A percentile compares a stretch with the other conserved stretches of the same genome.
Evolutionary conservation across 2,329 filamentous ascomycete species (phyloP).

Genomic region (Zymoseptoria tritici): DNA sequence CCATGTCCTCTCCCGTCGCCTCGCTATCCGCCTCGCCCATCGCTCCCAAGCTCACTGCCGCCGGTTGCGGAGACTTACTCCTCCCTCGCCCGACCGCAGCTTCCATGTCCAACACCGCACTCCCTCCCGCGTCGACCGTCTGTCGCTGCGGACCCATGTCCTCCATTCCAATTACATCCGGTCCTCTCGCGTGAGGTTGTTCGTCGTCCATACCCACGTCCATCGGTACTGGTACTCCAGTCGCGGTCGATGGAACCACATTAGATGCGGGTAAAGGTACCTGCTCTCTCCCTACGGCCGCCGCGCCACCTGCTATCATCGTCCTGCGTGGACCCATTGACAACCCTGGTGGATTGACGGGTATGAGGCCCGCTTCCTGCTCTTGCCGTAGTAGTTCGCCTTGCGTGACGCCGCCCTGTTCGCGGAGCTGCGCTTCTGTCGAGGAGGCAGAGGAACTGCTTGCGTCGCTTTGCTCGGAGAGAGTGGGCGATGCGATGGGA

Average conservation of each 20-base stretch:
- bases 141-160: slow-evolving; percentile 70
- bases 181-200: slow-evolving; percentile 71
- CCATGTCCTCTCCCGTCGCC: slow-evolving; percentile 8
- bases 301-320: slow-evolving; percentile 19
- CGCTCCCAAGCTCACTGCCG: background rate
- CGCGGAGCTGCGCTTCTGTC: slow-evolving; percentile 29
- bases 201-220: slow-evolving; percentile 38
- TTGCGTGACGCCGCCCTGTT: slow-evolving; percentile 60
- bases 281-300: slow-evolving; percentile 22
- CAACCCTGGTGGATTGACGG: slow-evolving; percentile 30
- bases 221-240: background rate
- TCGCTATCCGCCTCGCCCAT: slow-evolving; percentile 1
- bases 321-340: slow-evolving; percentile 27
- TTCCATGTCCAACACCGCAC: slow-evolving; percentile 32
- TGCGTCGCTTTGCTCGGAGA: slow-evolving; percentile 29
- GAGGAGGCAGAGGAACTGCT: slow-evolving; percentile 30
- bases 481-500: slow-evolving; percentile 21
- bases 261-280: background rate
- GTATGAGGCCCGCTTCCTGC: slow-evolving; percentile 72
- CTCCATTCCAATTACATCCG: slow-evolving; percentile 73
- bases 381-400: slow-evolving; percentile 81
- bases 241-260: background rate
- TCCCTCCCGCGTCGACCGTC: slow-evolving; percentile 10
- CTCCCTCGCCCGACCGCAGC: slow-evolving; percentile 33
- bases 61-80: slow-evolving; percentile 21